Conservation (phyloP, 805 yeast species). For the Suhomyces kilbournensis region DNA sequence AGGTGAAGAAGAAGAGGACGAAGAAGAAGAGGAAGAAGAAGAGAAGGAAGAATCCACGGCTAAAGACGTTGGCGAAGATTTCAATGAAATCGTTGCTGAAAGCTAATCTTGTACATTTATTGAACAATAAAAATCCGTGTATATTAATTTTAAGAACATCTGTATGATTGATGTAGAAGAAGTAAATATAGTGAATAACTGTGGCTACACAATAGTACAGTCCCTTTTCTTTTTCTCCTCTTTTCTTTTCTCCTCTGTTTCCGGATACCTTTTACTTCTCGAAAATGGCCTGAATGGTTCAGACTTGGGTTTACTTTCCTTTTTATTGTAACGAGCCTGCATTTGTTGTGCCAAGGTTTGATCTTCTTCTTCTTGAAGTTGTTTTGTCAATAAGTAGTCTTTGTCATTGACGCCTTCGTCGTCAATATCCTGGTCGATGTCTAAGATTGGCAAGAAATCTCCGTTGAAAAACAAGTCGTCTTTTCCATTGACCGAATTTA, state of each 20-base stretch:
- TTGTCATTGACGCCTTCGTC: conserved; percentile 8
- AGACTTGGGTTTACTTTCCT: background rate
- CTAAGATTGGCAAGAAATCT: conserved; percentile 49
- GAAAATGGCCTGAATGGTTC: background rate
- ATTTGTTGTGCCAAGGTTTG: conserved; percentile 44
- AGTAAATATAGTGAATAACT: background rate
- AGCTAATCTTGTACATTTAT: background rate
- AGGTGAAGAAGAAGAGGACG: conserved; percentile 55
- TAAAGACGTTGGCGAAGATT: conserved; percentile 15
- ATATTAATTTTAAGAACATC: background rate
- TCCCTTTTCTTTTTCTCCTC: conserved; percentile 12
- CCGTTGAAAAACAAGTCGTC: conserved; percentile 73
- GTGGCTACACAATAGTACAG: conserved; percentile 22
- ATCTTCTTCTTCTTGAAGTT: conserved; percentile 59
- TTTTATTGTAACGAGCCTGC: conserved; percentile 30
- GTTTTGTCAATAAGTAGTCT: conserved; percentile 39
- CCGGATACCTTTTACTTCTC: background rate
- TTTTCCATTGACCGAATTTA: conserved; percentile 62
- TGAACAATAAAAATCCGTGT: background rate
- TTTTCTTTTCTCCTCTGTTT: background rate
- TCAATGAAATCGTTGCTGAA: conserved; percentile 4
- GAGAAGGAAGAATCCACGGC: conserved; percentile 27
- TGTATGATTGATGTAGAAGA: background rate
- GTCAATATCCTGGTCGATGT: conserved; percentile 14
- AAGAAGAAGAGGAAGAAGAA: conserved; percentile 35